phyloP scores from a whole-genome alignment of 1,139 yeast species.

The Taiozyma sp. region DNA sequence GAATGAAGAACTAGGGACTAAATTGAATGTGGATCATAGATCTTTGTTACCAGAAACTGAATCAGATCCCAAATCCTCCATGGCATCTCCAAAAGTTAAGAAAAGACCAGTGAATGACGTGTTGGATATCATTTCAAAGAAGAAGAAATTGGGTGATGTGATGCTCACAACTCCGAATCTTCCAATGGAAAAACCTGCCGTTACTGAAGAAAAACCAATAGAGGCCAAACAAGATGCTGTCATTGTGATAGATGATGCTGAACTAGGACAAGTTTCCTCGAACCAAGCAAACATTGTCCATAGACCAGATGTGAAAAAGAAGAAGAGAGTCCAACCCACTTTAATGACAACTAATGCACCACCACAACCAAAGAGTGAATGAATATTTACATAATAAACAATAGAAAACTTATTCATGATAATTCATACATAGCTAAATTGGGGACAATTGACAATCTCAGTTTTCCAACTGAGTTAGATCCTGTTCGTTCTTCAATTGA shows the following conservation, averaged over 20 bases:
- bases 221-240: neutral
- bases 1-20: slow-evolving; percentile 46
- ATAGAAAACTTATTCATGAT: neutral
- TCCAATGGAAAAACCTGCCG: neutral
- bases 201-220: neutral
- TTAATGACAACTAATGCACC: slow-evolving; percentile 23
- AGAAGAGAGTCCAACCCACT: slow-evolving; percentile 43
- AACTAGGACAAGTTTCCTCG: neutral
- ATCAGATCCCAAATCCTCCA: slow-evolving; percentile 7
- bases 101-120: slow-evolving; percentile 3
- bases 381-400: neutral
- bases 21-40: slow-evolving; percentile 12
- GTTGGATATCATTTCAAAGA: slow-evolving; percentile 6
- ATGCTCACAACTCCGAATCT: neutral
- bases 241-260: neutral
- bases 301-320: slow-evolving; percentile 26
- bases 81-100: slow-evolving; percentile 5
- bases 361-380: neutral
- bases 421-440: neutral
- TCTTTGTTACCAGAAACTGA: slow-evolving; percentile 11
- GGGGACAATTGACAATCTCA: neutral
- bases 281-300: neutral
- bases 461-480: slow-evolving; percentile 10
- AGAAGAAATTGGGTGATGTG: neutral
- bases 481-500: slow-evolving; percentile 23